phyloP scores from a whole-genome alignment of 2,329 filamentous ascomycete genomes.

The Colletotrichum australisinense region DNA sequence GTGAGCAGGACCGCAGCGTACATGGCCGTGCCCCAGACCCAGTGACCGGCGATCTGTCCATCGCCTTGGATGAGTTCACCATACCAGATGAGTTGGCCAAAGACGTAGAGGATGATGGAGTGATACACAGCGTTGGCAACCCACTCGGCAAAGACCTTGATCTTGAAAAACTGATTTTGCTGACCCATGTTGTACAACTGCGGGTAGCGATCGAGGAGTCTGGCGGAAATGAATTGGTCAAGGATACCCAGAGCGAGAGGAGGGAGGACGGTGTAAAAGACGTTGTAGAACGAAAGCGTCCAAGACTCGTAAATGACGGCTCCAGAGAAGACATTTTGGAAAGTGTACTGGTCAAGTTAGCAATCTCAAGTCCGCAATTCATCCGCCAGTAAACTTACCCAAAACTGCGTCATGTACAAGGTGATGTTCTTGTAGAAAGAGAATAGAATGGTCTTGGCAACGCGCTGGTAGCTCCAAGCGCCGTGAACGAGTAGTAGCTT shows the following conservation, averaged over 20 bases:
- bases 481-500: slow-evolving; percentile 96
- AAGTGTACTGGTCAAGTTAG: slow-evolving; percentile 77
- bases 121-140: slow-evolving; percentile 96
- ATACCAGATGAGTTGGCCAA: slow-evolving; percentile 83
- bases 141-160: slow-evolving; percentile 94
- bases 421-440: slow-evolving; percentile 99
- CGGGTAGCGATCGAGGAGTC: slow-evolving; percentile 92
- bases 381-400: slow-evolving; percentile 68
- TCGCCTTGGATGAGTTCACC: slow-evolving; percentile 82
- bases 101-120: slow-evolving; percentile 91
- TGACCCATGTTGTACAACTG: slow-evolving; percentile 96
- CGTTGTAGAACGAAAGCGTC: slow-evolving; percentile 99
- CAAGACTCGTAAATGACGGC: slow-evolving; percentile 99
- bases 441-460: slow-evolving; percentile 97
- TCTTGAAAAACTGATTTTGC: slow-evolving; percentile 91
- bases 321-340: slow-evolving; percentile 98
- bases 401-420: slow-evolving; percentile 99
- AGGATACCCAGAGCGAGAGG: slow-evolving; percentile 96
- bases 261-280: slow-evolving; percentile 95
- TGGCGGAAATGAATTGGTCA: slow-evolving; percentile 96
- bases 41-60: slow-evolving; percentile 88
- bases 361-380: background rate
- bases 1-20: slow-evolving; percentile 96
- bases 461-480: slow-evolving; percentile 96
- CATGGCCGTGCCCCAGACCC: slow-evolving; percentile 96